phyloP scores from a whole-genome alignment of 345 rosid genomes.

The Durio zibethinus region DNA sequence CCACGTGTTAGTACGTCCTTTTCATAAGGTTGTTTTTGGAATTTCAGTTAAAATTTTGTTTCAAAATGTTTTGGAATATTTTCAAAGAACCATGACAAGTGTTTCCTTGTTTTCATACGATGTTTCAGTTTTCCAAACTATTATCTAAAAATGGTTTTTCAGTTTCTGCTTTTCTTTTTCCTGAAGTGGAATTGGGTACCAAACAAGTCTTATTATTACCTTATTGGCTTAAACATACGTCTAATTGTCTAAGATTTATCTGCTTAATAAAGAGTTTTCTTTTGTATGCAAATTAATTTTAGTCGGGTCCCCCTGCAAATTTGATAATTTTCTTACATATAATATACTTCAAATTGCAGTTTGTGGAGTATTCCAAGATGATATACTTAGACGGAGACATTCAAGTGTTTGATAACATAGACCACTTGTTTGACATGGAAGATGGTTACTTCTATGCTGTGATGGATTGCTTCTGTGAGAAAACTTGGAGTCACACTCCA shows the following conservation, averaged over 20 bases:
- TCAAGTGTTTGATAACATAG: slow-evolving; percentile 68
- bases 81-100: neutral
- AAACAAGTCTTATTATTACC: neutral
- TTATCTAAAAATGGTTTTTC: too few relatives aligned
- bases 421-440: slow-evolving; percentile 59
- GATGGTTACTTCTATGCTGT: slow-evolving; percentile 63
- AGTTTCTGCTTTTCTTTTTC: too few relatives aligned
- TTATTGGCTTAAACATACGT: too few relatives aligned
- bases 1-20: neutral
- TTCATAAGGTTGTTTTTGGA: neutral
- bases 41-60: neutral
- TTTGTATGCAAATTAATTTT: neutral
- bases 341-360: slow-evolving; percentile 27
- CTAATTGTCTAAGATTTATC: too few relatives aligned
- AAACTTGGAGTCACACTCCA: slow-evolving; percentile 61
- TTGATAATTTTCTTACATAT: neutral
- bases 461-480: slow-evolving; percentile 81
- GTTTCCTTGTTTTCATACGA: neutral
- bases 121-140: neutral
- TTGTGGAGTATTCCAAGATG: slow-evolving; percentile 64
- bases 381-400: slow-evolving; percentile 72
- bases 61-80: neutral
- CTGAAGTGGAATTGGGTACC: neutral
- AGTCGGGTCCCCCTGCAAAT: neutral
- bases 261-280: too few relatives aligned